A percentile compares a stretch with the other conserved stretches of the same genome.
Conservation (phyloP, 148 eudicot species). For the Vaccinium corymbosum region DNA sequence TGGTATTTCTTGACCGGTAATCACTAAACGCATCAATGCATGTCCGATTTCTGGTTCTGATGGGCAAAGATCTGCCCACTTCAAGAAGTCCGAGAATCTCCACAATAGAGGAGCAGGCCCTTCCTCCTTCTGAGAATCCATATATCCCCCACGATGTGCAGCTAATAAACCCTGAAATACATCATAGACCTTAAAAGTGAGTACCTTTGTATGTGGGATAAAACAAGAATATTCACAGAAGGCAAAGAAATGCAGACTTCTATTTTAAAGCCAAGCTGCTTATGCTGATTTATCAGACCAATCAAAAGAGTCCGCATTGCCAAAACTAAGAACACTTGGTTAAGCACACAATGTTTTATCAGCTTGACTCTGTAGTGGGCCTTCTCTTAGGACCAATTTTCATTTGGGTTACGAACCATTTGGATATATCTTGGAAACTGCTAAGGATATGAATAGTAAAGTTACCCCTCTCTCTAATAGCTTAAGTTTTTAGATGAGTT, state of each 20-base stretch:
- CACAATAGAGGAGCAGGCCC: slow-evolving; percentile 98
- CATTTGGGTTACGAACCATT: not conserved
- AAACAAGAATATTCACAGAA: not conserved
- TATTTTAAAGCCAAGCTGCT: not conserved
- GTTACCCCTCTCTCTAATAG: too few relatives aligned
- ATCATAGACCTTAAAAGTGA: not conserved
- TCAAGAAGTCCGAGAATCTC: slow-evolving; percentile 93
- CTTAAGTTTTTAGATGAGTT: too few relatives aligned
- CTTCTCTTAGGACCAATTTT: not conserved
- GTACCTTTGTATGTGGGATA: not conserved
- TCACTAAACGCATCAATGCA: slow-evolving; percentile 91
- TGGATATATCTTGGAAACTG: not conserved
- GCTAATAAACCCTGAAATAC: slow-evolving; percentile 81
- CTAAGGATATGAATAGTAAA: too few relatives aligned
- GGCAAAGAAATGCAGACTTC: slow-evolving; percentile 3
- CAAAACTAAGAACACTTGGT: not conserved
- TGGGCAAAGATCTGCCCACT: slow-evolving; percentile 97
- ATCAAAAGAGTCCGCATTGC: not conserved
- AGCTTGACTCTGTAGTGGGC: not conserved
- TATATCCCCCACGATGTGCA: slow-evolving; percentile 99
- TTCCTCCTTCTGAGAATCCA: slow-evolving; percentile 95
- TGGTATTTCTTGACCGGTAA: slow-evolving; percentile 96
- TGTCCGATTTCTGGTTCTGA: slow-evolving; percentile 97
- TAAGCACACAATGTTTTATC: not conserved
- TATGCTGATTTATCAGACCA: not conserved